These are phyloP conservation scores for Colletotrichum aenigma DNA, from an alignment of 2,329 filamentous ascomycete genomes.

Conservation along the genomic window DNA sequence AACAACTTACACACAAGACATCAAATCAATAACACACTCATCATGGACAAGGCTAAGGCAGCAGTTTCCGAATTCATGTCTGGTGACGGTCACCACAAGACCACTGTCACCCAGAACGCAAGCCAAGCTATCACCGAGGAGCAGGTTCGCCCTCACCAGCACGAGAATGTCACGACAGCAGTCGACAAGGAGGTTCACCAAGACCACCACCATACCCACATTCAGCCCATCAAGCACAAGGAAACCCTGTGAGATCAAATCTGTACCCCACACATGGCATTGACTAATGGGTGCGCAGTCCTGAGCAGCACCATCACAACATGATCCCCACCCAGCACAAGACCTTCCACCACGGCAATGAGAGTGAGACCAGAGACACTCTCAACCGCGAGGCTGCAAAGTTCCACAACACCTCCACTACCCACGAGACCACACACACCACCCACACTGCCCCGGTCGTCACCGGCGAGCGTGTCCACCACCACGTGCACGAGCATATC, in stretches of 20 bases:
- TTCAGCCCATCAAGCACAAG: constrained; percentile 61
- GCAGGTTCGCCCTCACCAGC: constrained; percentile 60
- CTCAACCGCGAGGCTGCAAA: constrained; percentile 54
- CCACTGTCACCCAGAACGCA: constrained; percentile 71
- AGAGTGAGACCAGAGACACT: constrained; percentile 46
- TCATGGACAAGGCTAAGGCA: constrained; percentile 69
- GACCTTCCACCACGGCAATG: constrained; percentile 64
- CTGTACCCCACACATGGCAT: rapidly evolving
- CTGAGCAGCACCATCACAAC: constrained; percentile 68
- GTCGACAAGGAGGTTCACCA: constrained; percentile 74
- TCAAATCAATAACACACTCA: constrained; percentile 24
- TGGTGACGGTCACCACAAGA: constrained; percentile 69
- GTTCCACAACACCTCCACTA: constrained; percentile 31
- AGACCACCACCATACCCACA: constrained; percentile 72
- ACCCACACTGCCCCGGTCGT: constrained; percentile 28
- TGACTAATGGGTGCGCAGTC: constrained; percentile 28
- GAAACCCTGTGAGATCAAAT: constrained; percentile 46
- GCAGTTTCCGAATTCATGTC: constrained; percentile 65
- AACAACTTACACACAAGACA: neutral
- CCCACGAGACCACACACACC: constrained; percentile 31
- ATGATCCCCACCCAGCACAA: constrained; percentile 63
- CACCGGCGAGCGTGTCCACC: constrained; percentile 34
- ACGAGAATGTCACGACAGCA: constrained; percentile 66
- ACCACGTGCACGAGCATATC: constrained; percentile 68
- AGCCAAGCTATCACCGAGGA: constrained; percentile 66